These are phyloP conservation scores for Stygiomarasmius scandens DNA, from an alignment of 1,284 basidiomycete species.

Conservation along the genomic window DNA sequence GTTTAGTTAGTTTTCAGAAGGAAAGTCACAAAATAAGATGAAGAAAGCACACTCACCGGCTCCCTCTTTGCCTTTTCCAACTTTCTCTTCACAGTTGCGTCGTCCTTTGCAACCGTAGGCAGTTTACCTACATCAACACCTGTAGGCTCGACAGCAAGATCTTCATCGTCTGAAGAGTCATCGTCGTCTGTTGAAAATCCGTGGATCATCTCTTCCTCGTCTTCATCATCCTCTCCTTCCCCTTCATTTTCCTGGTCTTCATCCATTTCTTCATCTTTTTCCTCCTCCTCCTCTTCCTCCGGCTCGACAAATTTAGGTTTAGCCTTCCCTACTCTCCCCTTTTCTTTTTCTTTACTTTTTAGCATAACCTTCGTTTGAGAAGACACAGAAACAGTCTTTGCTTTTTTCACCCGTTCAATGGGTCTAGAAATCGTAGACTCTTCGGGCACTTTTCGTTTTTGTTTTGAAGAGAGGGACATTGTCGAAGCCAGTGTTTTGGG, in stretches of 20 bases:
- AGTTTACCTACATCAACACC: constrained; percentile 67
- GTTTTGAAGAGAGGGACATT: constrained; percentile 9
- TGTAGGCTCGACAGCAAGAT: constrained; percentile 52
- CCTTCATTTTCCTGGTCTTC: constrained; percentile 24
- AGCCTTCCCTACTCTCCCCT: too few relatives aligned
- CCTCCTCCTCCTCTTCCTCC: constrained; percentile 19
- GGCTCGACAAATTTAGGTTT: constrained; percentile 3
- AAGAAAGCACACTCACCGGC: constrained; percentile 53
- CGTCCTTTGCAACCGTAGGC: constrained; percentile 86
- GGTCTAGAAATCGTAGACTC: background rate
- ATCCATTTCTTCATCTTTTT: constrained; percentile 18
- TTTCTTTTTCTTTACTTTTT: too few relatives aligned
- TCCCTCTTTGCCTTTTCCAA: constrained; percentile 83
- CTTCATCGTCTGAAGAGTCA: constrained; percentile 81
- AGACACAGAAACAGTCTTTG: constrained; percentile 3
- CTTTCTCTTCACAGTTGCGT: constrained; percentile 75
- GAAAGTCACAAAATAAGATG: background rate
- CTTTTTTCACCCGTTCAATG: constrained; percentile 5
- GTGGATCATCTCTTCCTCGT: constrained; percentile 53
- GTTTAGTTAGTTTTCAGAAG: constrained; percentile 12
- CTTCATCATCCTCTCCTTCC: constrained; percentile 28
- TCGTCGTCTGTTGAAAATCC: constrained; percentile 81
- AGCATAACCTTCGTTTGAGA: too few relatives aligned
- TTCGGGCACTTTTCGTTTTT: constrained; percentile 13
- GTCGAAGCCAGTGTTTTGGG: background rate